Evolutionary conservation across 139 green algal species (phyloP), one percentile per base, ranked within the genome.

Genomic region (Chlamydomonas incerta): DNA sequence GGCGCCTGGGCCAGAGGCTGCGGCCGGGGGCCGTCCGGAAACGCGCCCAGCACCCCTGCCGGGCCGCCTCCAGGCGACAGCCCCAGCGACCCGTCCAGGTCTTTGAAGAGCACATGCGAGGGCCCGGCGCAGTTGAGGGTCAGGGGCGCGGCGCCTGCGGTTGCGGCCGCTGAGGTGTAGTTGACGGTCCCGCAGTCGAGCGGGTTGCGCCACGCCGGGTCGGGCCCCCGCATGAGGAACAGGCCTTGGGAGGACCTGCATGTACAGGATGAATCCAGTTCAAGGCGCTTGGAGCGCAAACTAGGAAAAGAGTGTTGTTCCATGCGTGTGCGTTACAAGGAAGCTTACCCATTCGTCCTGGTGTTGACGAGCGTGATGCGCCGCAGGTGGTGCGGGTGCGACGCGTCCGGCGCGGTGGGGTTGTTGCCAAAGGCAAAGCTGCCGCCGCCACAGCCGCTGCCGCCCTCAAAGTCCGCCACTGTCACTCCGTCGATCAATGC

Each of bases 121-220:
- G 90, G 90, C 24, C 92, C 92, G 21, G 67, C 81, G 75, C 92
- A 95, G 82, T 95, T 93, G 55, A 95, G 88, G 1, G 74, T 37
- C 14, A 92, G 69, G 33, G 57, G 63, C 33, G 46, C 69, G 60
- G 57, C 35, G 62, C 60, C 71, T 4, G 29, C n/a, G n/a, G n/a
- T n/a, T 1, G 79, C 6, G 8, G 31, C 46, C n/a, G 55, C 28
- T 23, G 47, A n/a, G 31, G 34, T 10, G 52, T 69, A 33, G 55
- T 29, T 14, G 15, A 55, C 33, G 31, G 74, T 81, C 2, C 74
- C 74, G 74, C 74, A 81, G 80, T 92, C 85, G 24, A 20, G 46
- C 20, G 71, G 47, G 83, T 85, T 90, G 58, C 89, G 82, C 89
- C 89, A 93, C 9, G 72, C 80, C 24, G 84, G 81, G 81, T 89